Base-by-base conservation (phyloP, 2,329 filamentous ascomycete species). In the Aspergillus brunneoviolaceus region DNA sequence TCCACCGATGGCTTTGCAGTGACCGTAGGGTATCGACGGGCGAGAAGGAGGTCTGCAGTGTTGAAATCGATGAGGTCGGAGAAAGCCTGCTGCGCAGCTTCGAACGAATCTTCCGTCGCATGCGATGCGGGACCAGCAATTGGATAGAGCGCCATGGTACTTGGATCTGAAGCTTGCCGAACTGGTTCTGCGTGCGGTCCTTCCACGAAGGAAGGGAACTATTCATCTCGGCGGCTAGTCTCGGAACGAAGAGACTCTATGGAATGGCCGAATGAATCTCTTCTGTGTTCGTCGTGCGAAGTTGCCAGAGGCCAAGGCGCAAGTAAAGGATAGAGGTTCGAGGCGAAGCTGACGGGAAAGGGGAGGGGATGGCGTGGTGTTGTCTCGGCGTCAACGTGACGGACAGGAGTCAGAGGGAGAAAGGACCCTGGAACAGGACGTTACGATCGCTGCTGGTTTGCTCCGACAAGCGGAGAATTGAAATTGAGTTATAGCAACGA, bases 31-130 rank as follows among this genome's bases (percentile, higher is more conserved):
- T 92, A 71, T 96, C 89, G 69, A 85, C 81, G 5, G 91, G 88
- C 66, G 89, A 92, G 76, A 92, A 90, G 1, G 92, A 96, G 16
- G 87, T 92, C 76, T 96, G 85, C 58, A 97, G 82, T 31, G 83
- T 84, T 54, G 91, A 85, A 70, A 97, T 86, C 64, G 89, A 89
- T 54, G 90, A 88, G 23, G 88, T 84, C 50, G 87, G 87, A 47
- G 87, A 86, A 68, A 87, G 79, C 66, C 87, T 80, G 70, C 86
- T 87, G 66, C 87, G 86, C 69, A 90, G 82, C 71, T 87, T 88
- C 60, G 88, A 90, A 63, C 88, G 82, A 74, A 89, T 81, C 76
- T 85, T 87, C 69, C 88, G 80, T 67, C 87, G 86, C 72, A 89
- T 80, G 65, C 87, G 82, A 75, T 88, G 86, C 52, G 87, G 87